Percentiles rank a stretch among this genome's conserved stretches.
These are phyloP conservation scores for Amanita polypyramis DNA, from an alignment of 768 basidiomycete genomes.

Conservation along the genomic window DNA sequence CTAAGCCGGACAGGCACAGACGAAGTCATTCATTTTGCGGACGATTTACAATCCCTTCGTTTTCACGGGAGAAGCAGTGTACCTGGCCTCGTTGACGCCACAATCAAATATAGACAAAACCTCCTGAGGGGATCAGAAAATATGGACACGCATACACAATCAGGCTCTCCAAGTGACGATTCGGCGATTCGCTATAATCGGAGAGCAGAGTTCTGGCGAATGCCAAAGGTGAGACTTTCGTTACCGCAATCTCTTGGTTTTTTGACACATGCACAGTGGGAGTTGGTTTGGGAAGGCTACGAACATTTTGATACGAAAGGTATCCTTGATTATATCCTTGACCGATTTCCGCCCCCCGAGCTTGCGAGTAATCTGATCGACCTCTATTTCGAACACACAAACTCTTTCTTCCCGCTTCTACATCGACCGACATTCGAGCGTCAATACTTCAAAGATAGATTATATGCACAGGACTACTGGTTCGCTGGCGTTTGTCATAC, in stretches of 20 bases:
- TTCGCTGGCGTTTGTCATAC: constrained; percentile 53
- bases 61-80: constrained; percentile 58
- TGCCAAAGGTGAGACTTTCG: constrained; percentile 35
- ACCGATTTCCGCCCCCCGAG: constrained; percentile 52
- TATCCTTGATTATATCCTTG: constrained; percentile 23
- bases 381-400: constrained; percentile 56
- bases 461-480: constrained; percentile 45
- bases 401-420: constrained; percentile 53
- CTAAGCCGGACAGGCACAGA: constrained; percentile 23
- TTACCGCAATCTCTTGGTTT: not conserved
- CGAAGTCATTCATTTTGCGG: constrained; percentile 17
- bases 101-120: constrained; percentile 41
- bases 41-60: constrained; percentile 30
- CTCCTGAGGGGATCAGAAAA: constrained; percentile 30
- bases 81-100: constrained; percentile 42
- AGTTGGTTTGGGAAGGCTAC: constrained; percentile 39
- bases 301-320: constrained; percentile 19
- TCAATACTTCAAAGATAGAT: constrained; percentile 37
- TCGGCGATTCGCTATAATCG: constrained; percentile 7
- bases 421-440: constrained; percentile 62
- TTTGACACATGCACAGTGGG: constrained; percentile 37
- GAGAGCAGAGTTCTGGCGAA: constrained; percentile 46
- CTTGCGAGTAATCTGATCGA: constrained; percentile 50
- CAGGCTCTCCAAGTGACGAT: not conserved
- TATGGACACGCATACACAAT: not conserved